Percentiles rank a stretch among this genome's conserved stretches.
phyloP scores from a whole-genome alignment of 345 rosid genomes.

The Eucalyptus caleyi region DNA sequence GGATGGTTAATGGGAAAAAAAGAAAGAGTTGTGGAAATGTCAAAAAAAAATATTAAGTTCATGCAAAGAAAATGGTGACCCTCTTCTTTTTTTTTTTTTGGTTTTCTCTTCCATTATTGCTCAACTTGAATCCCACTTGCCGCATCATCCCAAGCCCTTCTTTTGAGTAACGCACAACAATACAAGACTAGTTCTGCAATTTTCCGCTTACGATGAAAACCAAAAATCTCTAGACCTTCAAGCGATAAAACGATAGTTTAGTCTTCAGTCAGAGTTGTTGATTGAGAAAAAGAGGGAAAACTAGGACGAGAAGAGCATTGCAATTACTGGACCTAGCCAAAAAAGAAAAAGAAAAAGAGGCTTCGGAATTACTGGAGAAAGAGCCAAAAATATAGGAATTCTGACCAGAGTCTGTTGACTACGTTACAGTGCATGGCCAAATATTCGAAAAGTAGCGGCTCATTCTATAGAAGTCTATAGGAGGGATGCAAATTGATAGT shows the following conservation, averaged over 20 bases:
- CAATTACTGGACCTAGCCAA: background rate
- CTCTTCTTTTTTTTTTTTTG: too few relatives aligned
- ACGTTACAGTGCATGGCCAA: background rate
- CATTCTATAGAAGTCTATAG: background rate
- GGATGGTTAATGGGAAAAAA: background rate
- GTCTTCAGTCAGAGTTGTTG: background rate
- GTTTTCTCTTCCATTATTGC: too few relatives aligned
- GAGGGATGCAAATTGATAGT: background rate
- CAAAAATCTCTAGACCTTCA: background rate
- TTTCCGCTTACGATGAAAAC: background rate
- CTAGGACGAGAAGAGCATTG: background rate
- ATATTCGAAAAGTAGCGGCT: background rate
- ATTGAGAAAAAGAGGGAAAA: background rate
- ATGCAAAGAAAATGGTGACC: too few relatives aligned
- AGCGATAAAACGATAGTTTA: background rate
- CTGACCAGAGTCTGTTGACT: background rate
- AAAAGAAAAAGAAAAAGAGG: too few relatives aligned
- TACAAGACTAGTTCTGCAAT: background rate
- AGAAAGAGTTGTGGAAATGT: too few relatives aligned
- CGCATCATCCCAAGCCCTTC: background rate
- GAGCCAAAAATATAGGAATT: background rate
- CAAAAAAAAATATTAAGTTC: too few relatives aligned
- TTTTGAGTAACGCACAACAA: background rate
- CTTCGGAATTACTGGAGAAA: background rate
- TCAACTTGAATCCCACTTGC: too few relatives aligned